Evolutionary conservation across 768 basidiomycete genomes (phyloP), one percentile per base, ranked within the genome.

Genomic region (Russula foetens): DNA sequence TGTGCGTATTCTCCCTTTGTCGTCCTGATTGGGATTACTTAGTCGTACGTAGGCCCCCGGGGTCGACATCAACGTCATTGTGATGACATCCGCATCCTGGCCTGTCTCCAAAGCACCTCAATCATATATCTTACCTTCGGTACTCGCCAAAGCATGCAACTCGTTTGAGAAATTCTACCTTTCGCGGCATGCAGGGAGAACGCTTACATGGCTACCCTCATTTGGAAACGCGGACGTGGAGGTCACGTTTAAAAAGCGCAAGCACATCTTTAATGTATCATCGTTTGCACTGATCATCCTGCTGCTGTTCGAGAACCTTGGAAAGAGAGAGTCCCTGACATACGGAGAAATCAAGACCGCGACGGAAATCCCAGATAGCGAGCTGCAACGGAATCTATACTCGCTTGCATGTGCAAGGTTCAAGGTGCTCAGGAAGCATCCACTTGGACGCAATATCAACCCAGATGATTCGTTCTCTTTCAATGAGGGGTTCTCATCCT

Each of bases 71-170:
- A 85, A 82, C 1, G 92, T 98, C 44, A 94, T 80, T 5, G 88
- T 99, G 51, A 93, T 98, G 84, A 98, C 97, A 0, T 90, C 95
- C 1, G 95, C 94, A 3, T 92, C 90, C 72, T 99, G 97, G 97
- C 97, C 97, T 0, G 88, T 86, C 76, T 77, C 86, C 2, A 81
- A 86, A 59, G 78, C 81, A 2, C 73, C 79, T 11, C 75, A 84
- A 3, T 68, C 83, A 0, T 96, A 92, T 67, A 83, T 75, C 5
- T 76, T 98, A 43, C 85, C 93, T 0, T 70, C 79, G 17, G 72
- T 79, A 17, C 78, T 99, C 67, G 70, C 81, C 21, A 79, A 79
- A 63, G 79, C 86, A 0, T 82, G 82, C 71, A 83, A 81, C 68
- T 85, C 85, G 1, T 99, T 94, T 68, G 90, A 97, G 69, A 80